phyloP scores from a whole-genome alignment of 2,329 filamentous ascomycete species.

The Fusarium sp. region DNA sequence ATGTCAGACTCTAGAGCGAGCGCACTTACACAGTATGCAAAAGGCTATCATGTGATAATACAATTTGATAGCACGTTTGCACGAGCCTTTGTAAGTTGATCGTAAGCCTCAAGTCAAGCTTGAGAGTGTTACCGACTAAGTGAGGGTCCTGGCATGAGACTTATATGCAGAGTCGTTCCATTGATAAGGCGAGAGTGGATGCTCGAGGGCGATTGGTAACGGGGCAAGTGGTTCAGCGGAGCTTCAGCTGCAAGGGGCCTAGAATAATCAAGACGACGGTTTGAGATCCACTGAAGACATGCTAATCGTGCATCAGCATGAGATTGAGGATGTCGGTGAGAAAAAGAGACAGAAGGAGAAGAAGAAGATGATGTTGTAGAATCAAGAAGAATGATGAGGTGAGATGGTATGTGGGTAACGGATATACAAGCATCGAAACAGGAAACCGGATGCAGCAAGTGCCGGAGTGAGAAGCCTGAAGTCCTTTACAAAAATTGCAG shows the following conservation, averaged over 20 bases:
- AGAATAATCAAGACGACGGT: background rate
- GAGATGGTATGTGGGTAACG: background rate
- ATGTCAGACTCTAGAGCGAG: background rate
- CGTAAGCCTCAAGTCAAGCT: background rate
- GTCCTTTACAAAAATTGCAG: background rate
- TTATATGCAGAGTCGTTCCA: conserved; percentile 19
- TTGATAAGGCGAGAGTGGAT: conserved; percentile 19
- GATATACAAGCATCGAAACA: conserved; percentile 3
- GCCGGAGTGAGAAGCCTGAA: background rate
- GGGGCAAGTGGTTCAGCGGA: conserved; percentile 14
- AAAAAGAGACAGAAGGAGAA: background rate
- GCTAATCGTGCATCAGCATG: background rate
- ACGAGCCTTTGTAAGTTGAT: background rate
- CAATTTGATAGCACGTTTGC: background rate
- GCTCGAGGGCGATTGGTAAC: background rate
- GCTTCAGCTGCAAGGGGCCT: conserved; percentile 13
- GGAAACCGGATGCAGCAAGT: background rate
- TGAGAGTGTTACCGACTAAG: background rate
- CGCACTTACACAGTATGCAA: background rate
- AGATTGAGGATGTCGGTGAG: conserved; percentile 32
- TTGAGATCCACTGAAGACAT: conserved; percentile 12
- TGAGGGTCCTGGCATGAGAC: conserved; percentile 14
- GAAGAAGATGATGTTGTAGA: background rate
- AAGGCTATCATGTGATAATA: background rate
- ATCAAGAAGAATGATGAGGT: background rate